Conservation (phyloP, 1,284 basidiomycete species). For the Rhodofomes roseus region DNA sequence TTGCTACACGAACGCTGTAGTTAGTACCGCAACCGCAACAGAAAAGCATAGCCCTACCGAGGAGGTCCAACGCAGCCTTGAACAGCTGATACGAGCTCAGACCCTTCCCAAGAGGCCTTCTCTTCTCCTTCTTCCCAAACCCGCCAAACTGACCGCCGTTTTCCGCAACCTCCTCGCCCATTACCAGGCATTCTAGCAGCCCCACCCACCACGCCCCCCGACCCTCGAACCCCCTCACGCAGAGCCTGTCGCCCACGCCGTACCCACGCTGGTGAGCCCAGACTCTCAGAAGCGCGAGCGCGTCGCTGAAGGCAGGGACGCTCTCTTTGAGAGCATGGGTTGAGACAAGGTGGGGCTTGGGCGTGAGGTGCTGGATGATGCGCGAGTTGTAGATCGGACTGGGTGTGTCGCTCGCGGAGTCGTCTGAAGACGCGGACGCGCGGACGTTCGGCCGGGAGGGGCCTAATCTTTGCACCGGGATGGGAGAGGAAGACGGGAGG, state of each 20-base stretch:
- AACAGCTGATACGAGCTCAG: conserved; percentile 88
- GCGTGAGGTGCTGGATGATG: conserved; percentile 65
- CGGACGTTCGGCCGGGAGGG: conserved; percentile 77
- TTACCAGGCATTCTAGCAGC: conserved; percentile 67
- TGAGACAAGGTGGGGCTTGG: conserved; percentile 66
- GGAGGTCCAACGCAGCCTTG: conserved; percentile 74
- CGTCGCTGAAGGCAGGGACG: conserved; percentile 70
- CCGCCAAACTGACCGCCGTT: not conserved
- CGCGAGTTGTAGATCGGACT: conserved; percentile 83
- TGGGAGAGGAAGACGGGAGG: conserved; percentile 52
- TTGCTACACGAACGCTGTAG: conserved; percentile 40
- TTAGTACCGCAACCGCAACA: not conserved
- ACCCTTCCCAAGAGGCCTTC: conserved; percentile 61
- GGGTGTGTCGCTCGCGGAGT: conserved; percentile 27
- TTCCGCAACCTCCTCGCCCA: conserved; percentile 54
- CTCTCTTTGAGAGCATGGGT: conserved; percentile 63
- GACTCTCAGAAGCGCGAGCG: conserved; percentile 77
- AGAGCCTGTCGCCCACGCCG: conserved; percentile 47
- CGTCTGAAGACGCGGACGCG: conserved; percentile 20
- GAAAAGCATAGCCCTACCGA: conserved; percentile 46
- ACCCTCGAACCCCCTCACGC: conserved; percentile 66
- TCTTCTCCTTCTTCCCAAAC: conserved; percentile 36
- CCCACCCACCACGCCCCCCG: conserved; percentile 69
- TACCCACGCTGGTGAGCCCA: conserved; percentile 92
- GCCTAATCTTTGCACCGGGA: conserved; percentile 67